Percentiles rank a stretch among this genome's conserved stretches.
Evolutionary conservation across 139 green algal species (phyloP).

Genomic region (Diplosphaera chodatii): DNA sequence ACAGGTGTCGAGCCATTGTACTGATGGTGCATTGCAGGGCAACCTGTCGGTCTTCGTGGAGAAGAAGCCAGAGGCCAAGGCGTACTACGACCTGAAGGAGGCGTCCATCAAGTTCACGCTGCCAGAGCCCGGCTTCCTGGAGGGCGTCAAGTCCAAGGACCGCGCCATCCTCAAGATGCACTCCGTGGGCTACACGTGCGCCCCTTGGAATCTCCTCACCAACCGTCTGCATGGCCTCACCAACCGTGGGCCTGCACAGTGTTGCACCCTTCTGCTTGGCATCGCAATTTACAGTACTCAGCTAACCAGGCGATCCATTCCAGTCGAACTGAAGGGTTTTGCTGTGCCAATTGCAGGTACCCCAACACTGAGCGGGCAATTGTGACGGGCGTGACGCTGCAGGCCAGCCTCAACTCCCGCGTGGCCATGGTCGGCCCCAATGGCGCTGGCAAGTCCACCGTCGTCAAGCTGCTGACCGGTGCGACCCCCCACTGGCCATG

Average conservation of each 20-base stretch:
- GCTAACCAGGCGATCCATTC: too few species aligned
- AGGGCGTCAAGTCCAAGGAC: conserved; percentile 93
- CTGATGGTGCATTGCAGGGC: too few species aligned
- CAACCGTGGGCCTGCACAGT: too few species aligned
- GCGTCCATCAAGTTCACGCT: conserved; percentile 69
- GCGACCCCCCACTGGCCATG: too few species aligned
- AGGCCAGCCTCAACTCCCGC: conserved; percentile 67
- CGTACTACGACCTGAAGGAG: conserved; percentile 78
- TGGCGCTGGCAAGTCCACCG: conserved; percentile 88
- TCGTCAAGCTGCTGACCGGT: conserved; percentile 86
- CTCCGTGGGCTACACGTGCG: conserved; percentile 66
- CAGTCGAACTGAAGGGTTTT: too few species aligned
- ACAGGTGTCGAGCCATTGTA: too few species aligned
- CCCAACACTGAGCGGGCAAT: conserved; percentile 56
- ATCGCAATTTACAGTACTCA: too few species aligned
- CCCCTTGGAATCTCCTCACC: too few species aligned
- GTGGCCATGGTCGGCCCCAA: conserved; percentile 80
- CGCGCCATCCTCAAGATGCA: conserved; percentile 90
- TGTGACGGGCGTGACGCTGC: conserved; percentile 64
- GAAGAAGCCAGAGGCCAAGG: conserved; percentile 72
- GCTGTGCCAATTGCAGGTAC: too few species aligned
- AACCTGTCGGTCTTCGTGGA: conserved; percentile 90
- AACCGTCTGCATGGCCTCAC: too few species aligned
- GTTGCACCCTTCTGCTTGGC: too few species aligned
- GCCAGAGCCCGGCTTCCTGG: conserved; percentile 84